A percentile compares a stretch with the other conserved stretches of the same genome.
phyloP scores from a whole-genome alignment of 192 early-diverging fungal genomes.

The Spizellomyces punctatus region DNA sequence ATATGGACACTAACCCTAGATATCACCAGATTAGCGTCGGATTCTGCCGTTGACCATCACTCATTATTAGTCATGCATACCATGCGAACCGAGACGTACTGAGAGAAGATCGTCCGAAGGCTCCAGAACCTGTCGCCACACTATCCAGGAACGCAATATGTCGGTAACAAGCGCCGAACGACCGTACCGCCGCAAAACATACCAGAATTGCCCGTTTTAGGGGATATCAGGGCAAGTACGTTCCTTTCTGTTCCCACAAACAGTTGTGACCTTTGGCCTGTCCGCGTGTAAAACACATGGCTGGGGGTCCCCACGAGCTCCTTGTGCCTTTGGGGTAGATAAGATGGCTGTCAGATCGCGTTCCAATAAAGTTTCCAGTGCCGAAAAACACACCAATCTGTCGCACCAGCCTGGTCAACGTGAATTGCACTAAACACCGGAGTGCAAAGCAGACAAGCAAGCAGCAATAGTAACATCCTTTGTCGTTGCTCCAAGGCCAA shows the following conservation, averaged over 20 bases:
- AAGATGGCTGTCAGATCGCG: too few species aligned
- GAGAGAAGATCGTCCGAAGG: conserved; percentile 57
- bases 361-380: too few species aligned
- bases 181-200: conserved; percentile 16
- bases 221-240: conserved; percentile 70
- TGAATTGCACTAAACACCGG: conserved; percentile 15
- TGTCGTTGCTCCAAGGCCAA: background rate
- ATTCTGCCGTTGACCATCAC: background rate
- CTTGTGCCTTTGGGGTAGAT: conserved; percentile 15
- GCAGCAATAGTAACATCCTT: background rate
- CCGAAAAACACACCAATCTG: conserved; percentile 21
- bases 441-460: background rate
- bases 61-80: background rate
- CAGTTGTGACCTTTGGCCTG: conserved; percentile 29
- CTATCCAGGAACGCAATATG: conserved; percentile 26
- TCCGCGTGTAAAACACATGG: conserved; percentile 12
- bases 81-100: background rate
- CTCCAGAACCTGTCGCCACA: conserved; percentile 77
- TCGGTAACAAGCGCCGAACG: too few species aligned
- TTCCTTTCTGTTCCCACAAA: conserved; percentile 71
- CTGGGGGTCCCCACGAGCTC: conserved; percentile 27
- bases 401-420: conserved; percentile 30
- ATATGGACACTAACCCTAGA: conserved; percentile 43
- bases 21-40: background rate
- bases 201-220: conserved; percentile 71